Evolutionary conservation across 768 basidiomycete genomes (phyloP), one percentile per base, ranked within the genome.

Genomic region (Ramaria sp.): DNA sequence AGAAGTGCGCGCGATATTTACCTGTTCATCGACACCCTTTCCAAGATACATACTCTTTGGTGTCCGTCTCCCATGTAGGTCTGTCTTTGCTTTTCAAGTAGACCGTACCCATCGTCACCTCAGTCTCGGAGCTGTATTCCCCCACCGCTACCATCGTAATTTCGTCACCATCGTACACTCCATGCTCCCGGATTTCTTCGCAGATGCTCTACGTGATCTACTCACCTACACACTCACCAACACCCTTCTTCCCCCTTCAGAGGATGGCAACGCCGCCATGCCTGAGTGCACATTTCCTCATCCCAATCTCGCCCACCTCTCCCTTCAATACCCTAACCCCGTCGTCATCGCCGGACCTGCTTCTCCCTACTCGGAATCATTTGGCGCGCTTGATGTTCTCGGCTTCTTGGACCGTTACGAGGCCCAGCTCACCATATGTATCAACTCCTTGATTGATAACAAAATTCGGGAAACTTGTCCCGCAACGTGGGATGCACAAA

Each of bases 341-440:
- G 55, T 57, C 33, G 33, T 57, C 45, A 37, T 45, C 13, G 55
- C 48, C 6, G 55, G 55, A n/a, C 55, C 55, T 19, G 24, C 68
- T 17, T 67, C 71, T 1, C 69, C 63, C 27, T 70, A 75, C 38
- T 55, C 63, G 11, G 27, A 64, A 15, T 65, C 85, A 34, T 83
- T 86, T 83, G 69, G 71, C 19, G 71, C 81, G 1, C 82, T 89
- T 59, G 86, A 86, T 55, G 71, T 72, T 1, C 78, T 95, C 0
- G 88, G 88, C 4, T 72, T 95, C 9, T 74, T 88, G 27, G 87
- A 90, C 59, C 83, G 90, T 30, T 91, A 87, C 65, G 91, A 94
- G 64, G 79, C 82, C 7, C 78, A 92, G 57, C 81, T 97, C 30
- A 82, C 88, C 19, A 83, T 82, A 51, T 85, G 93, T 3, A 88